phyloP scores from a whole-genome alignment of 106 monocot species.

The Allium cepa region DNA sequence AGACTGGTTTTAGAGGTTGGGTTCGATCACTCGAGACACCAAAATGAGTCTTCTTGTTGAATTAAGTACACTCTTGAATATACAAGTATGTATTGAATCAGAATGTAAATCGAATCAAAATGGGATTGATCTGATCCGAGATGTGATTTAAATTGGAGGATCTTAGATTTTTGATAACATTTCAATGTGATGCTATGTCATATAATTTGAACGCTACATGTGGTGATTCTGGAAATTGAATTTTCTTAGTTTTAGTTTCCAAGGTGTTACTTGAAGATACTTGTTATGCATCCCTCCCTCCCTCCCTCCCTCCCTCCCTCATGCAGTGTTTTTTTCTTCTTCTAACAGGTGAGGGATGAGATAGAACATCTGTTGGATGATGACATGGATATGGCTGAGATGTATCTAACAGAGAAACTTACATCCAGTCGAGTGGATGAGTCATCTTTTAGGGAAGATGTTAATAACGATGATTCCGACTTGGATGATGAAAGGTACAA shows the following conservation, averaged over 20 bases:
- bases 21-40: no score
- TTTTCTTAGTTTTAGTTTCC: neutral
- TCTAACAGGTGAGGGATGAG: slow-evolving; percentile 79
- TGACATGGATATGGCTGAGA: slow-evolving; percentile 98
- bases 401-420: slow-evolving; percentile 87
- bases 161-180: no score
- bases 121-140: no score
- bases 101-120: no score
- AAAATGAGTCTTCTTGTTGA: no score
- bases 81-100: no score
- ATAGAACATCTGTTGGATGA: slow-evolving; percentile 90
- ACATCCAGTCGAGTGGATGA: slow-evolving; percentile 17
- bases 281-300: neutral
- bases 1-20: no score
- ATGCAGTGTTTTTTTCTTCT: neutral
- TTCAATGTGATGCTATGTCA: no score
- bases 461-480: slow-evolving; percentile 15
- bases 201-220: no score
- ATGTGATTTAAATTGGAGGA: no score
- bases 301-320: neutral
- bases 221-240: neutral
- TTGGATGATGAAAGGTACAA: slow-evolving; percentile 18
- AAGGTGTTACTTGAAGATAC: no score
- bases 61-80: no score
- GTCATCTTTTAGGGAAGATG: slow-evolving; percentile 16